Evolutionary conservation across 176 grass and related monocot species (phyloP).

Genomic region (Zoysia pacifica): DNA sequence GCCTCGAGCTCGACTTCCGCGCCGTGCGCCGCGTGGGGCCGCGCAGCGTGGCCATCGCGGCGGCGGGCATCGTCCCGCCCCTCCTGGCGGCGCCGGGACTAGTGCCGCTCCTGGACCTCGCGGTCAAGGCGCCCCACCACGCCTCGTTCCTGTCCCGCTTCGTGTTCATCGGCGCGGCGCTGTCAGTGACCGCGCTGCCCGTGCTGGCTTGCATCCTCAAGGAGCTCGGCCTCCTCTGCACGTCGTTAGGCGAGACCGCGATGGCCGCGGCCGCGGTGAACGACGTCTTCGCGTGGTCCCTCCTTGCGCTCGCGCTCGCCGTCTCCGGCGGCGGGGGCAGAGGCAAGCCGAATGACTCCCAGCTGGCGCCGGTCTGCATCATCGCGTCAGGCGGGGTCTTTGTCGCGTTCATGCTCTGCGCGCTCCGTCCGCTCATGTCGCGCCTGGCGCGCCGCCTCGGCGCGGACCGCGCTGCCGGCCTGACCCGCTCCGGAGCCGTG

Average conservation of each 20-base stretch:
- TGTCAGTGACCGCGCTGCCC: slow-evolving; percentile 84
- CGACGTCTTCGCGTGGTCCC: slow-evolving; percentile 71
- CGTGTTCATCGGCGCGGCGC: slow-evolving; percentile 78
- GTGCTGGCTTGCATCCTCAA: slow-evolving; percentile 90
- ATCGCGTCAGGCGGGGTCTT: slow-evolving; percentile 49
- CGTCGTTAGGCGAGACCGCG: slow-evolving; percentile 64
- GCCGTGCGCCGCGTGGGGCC: slow-evolving; percentile 59
- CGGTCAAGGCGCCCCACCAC: slow-evolving; percentile 1
- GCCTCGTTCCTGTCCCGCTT: slow-evolving; percentile 49
- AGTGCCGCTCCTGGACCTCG: slow-evolving; percentile 53
- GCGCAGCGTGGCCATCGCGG: slow-evolving; percentile 67
- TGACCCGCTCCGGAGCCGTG: slow-evolving; percentile 37
- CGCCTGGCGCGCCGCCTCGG: slow-evolving; percentile 39
- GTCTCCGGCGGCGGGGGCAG: slow-evolving; percentile 40
- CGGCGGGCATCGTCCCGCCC: slow-evolving; percentile 69
- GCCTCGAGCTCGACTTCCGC: slow-evolving; percentile 73
- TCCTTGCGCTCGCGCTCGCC: slow-evolving; percentile 71
- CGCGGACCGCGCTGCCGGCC: neutral
- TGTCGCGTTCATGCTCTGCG: slow-evolving; percentile 39
- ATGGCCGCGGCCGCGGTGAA: slow-evolving; percentile 79
- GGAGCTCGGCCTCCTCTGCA: slow-evolving; percentile 69
- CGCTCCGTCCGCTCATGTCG: slow-evolving; percentile 54
- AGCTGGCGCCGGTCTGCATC: slow-evolving; percentile 39
- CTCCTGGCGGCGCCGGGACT: slow-evolving; percentile 55
- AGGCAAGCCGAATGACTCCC: neutral